phyloP scores from a whole-genome alignment of 2,329 filamentous ascomycete genomes.

The Calcarisporium arbuscula region DNA sequence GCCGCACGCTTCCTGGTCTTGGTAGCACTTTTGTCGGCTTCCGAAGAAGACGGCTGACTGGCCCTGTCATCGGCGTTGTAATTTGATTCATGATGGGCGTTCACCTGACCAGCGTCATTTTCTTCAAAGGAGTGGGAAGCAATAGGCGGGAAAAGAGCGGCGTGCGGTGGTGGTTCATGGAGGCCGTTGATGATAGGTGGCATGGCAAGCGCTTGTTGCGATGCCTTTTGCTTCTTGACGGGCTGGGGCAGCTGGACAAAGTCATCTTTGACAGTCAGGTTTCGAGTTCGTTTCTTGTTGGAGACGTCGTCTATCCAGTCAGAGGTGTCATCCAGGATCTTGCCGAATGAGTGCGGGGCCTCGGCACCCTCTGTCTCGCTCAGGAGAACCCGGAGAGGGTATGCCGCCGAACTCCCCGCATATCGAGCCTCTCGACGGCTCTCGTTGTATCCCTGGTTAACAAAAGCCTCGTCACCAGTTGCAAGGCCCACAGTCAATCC shows the following conservation, averaged over 20 bases:
- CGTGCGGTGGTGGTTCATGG: conserved; percentile 54
- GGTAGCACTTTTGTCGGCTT: conserved; percentile 21
- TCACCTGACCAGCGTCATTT: conserved; percentile 34
- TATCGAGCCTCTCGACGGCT: conserved; percentile 17
- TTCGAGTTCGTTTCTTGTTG: conserved; percentile 49
- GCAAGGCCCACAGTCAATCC: conserved; percentile 16
- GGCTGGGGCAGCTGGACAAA: conserved; percentile 59
- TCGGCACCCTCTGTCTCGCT: conserved; percentile 31
- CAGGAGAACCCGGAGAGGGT: conserved; percentile 34
- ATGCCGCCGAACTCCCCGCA: conserved; percentile 18
- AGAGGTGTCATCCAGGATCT: conserved; percentile 38
- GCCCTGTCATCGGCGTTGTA: conserved; percentile 23
- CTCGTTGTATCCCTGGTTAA: conserved; percentile 16
- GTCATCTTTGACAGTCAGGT: conserved; percentile 48
- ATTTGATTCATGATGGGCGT: conserved; percentile 35
- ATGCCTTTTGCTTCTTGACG: conserved; percentile 57
- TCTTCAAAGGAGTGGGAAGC: conserved; percentile 49
- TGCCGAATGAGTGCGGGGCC: conserved; percentile 37
- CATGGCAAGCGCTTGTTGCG: conserved; percentile 46
- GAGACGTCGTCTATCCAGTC: conserved; percentile 38
- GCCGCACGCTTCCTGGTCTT: conserved; percentile 48
- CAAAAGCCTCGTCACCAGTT: conserved; percentile 14
- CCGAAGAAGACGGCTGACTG: conserved; percentile 17
- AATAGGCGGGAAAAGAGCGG: conserved; percentile 58
- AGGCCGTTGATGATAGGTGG: conserved; percentile 62